A percentile compares a stretch with the other conserved stretches of the same genome.
These are phyloP conservation scores for Trichoderma sp. DNA, from an alignment of 2,329 filamentous ascomycete species.

Conservation along the genomic window DNA sequence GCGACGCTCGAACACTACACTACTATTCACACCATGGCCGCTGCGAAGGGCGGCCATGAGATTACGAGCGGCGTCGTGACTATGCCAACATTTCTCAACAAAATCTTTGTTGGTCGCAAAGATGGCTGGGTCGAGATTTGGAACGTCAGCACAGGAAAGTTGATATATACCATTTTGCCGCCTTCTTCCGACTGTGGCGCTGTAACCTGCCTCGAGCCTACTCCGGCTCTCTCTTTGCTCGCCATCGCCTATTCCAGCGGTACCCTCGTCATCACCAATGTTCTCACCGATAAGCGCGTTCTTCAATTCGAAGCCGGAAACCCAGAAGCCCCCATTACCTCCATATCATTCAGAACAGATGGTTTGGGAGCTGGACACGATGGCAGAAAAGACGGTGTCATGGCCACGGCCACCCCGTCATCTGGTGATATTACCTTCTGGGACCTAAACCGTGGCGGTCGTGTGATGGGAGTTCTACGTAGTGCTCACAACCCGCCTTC, in stretches of 20 bases:
- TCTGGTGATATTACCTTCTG: conserved; percentile 92
- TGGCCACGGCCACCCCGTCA: conserved; percentile 79
- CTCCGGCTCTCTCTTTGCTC: conserved; percentile 78
- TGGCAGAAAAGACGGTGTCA: conserved; percentile 80
- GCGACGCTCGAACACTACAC: conserved; percentile 85
- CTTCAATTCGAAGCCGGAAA: conserved; percentile 66
- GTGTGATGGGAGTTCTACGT: conserved; percentile 80
- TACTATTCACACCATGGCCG: conserved; percentile 62
- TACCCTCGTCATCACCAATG: conserved; percentile 74
- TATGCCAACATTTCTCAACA: conserved; percentile 95
- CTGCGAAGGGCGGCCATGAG: conserved; percentile 57
- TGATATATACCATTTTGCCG: conserved; percentile 86
- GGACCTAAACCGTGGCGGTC: conserved; percentile 88
- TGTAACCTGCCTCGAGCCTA: conserved; percentile 83
- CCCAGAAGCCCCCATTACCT: conserved; percentile 65
- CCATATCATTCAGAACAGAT: conserved; percentile 87
- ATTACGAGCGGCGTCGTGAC: conserved; percentile 77
- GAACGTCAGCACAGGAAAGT: conserved; percentile 89
- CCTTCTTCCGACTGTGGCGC: conserved; percentile 68
- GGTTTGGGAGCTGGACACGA: conserved; percentile 84
- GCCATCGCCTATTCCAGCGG: conserved; percentile 85
- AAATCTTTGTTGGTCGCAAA: conserved; percentile 81
- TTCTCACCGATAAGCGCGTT: conserved; percentile 71
- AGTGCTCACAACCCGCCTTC: conserved; percentile 81
- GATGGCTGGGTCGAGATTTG: conserved; percentile 95